Evolutionary conservation across 805 yeast species (phyloP), one percentile per base, ranked within the genome.

Genomic region (Isabelozyma rhagii): DNA sequence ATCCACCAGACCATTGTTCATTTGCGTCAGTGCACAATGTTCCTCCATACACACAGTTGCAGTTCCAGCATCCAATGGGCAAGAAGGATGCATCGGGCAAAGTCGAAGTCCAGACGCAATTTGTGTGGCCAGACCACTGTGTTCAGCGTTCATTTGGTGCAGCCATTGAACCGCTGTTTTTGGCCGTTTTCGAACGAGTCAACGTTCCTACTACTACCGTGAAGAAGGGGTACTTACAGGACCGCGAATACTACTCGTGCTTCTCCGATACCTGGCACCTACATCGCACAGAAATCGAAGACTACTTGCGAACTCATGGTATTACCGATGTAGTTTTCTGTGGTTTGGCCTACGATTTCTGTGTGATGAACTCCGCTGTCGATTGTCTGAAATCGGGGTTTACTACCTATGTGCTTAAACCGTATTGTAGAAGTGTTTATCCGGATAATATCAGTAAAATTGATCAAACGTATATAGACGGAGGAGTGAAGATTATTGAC

Each of bases 121-220:
- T 77, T 0, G 74, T 90, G 3, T 92, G 97, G 97, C 97, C 98
- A 0, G 92, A 81, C 48, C 98, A 92, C 63, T 92, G 97, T 65
- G 80, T 92, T 13, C 92, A 89, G 59, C 74, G 77, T 46, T 75
- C 91, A 0, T 45, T 55, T 5, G 98, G 97, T 0, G 78, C 92
- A 0, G 74, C 77, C 38, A 73, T 87, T 34, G 87, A 89, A 5
- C 55, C 65, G 0, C 80, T 71, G 52, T 72, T 90, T 47, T 56
- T 67, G 46, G 61, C 63, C 10, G 59, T 56, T 1, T 66, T 81
- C 47, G 59, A 53, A 50, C 57, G 57, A 34, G 58, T 75, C 41
- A 62, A 64, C 27, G 64, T 75, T 3, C 71, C 78, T 29, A 56
- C 70, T 11, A 49, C 62, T 1, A 50, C 81, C 1, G 82, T 92